Conservation (phyloP, 768 basidiomycete genomes). For the Naganishia antarctica region DNA sequence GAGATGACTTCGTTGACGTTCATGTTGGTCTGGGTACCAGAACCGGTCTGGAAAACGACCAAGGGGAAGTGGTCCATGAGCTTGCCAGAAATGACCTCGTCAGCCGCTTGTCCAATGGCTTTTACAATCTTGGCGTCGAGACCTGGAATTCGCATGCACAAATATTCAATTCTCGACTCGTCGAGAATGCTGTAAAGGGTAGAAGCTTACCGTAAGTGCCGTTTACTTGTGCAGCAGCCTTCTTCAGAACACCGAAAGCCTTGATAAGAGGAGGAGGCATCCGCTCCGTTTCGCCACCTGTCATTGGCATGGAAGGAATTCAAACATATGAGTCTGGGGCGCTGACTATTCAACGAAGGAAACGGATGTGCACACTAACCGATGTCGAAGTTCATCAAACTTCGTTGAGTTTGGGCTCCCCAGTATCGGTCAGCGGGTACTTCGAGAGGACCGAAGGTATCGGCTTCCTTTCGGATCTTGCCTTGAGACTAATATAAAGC, state of each 20-base stretch:
- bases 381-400: constrained; percentile 96
- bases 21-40: constrained; percentile 99
- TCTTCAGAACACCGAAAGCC: constrained; percentile 95
- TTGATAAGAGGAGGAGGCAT: constrained; percentile 93
- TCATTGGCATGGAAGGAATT: background rate
- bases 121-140: constrained; percentile 79
- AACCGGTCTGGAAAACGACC: constrained; percentile 98
- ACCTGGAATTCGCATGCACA: constrained; percentile 22
- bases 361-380: constrained; percentile 52
- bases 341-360: background rate
- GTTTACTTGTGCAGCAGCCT: constrained; percentile 90
- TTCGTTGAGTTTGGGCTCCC: constrained; percentile 98
- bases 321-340: constrained; percentile 12
- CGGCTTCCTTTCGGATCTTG: constrained; percentile 66
- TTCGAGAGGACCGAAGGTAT: constrained; percentile 91
- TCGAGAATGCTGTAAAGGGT: background rate
- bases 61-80: constrained; percentile 93
- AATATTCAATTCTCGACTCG: background rate
- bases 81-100: constrained; percentile 95
- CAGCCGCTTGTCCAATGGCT: constrained; percentile 86
- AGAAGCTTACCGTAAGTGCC: constrained; percentile 62
- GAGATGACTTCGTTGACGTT: constrained; percentile 99
- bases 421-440: constrained; percentile 87
- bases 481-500: background rate
- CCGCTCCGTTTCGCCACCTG: constrained; percentile 74